These are phyloP conservation scores for Porcisia deanei DNA, from an alignment of 208 protist genomes.

Conservation along the genomic window DNA sequence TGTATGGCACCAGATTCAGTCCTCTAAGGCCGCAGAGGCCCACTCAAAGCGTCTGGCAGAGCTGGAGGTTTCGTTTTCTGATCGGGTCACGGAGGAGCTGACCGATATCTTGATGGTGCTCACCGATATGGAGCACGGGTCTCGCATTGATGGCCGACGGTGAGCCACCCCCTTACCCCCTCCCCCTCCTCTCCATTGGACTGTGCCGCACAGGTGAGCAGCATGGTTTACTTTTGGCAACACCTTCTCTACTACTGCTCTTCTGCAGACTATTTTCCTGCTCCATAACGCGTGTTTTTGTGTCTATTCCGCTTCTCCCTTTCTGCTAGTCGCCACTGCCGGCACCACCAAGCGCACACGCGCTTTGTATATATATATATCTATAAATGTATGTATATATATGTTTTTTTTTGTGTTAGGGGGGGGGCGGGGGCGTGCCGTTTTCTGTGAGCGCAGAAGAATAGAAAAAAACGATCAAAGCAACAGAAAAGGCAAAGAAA, in stretches of 20 bases:
- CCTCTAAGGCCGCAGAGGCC: constrained; percentile 29
- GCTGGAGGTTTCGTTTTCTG: constrained; percentile 39
- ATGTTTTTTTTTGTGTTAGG: background rate
- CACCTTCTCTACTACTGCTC: background rate
- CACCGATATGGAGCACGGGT: constrained; percentile 40
- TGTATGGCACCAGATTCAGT: constrained; percentile 49
- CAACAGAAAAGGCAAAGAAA: background rate
- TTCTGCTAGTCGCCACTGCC: constrained; percentile 1
- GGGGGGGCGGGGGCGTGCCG: too few species aligned
- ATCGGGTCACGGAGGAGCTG: constrained; percentile 44
- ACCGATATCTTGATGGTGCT: constrained; percentile 63
- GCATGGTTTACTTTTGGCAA: background rate
- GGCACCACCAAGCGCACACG: background rate
- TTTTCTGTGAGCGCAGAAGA: too few species aligned
- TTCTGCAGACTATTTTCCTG: background rate
- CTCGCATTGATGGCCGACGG: constrained; percentile 3
- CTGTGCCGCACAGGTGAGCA: background rate
- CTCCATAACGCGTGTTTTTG: background rate
- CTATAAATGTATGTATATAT: background rate
- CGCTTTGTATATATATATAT: too few species aligned
- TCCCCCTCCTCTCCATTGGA: background rate
- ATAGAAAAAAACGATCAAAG: too few species aligned
- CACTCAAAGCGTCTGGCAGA: constrained; percentile 36
- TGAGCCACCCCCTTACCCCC: background rate
- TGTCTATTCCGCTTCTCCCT: background rate